Evolutionary conservation across 305 asterid genomes (phyloP), one percentile per base, ranked within the genome.

Genomic region (Rubia peregrina): DNA sequence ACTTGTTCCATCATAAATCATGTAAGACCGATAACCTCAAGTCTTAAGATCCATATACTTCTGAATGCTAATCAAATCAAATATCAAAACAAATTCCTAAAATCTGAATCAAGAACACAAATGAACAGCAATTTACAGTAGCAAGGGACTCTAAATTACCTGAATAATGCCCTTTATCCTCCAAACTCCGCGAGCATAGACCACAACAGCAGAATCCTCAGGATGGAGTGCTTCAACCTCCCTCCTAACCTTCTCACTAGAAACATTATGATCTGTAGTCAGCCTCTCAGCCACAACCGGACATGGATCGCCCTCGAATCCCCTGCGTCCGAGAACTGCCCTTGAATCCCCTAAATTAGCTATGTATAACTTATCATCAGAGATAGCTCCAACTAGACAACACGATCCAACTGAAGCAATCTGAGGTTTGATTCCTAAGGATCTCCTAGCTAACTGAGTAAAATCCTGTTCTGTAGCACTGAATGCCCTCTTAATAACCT

Each of bases 291-390:
- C 97, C 72, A 94, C 92, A 75, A 88, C 88, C 0, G 82, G 72
- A 65, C 62, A 82, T 69, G 65, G 84, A 76, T 86, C 91, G 41
- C 94, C 96, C 69, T 88, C 89, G 26, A 81, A 80, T 67, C 84
- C 95, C 69, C 78, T 86, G 71, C 96, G 83, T 13, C 98, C 99
- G 30, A 94, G 93, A 74, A 91, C 99, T 59, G 97, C 98, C 73
- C 99, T 91, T 2, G 98, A 94, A 81, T 94, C 99, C 61, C 99
- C 99, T 80, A 91, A 83, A 73, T 91, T 94, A 0, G 96, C 99
- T 22, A 94, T 96, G 62, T 82, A 88, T 73, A 94, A 73, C 78
- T 88, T 79, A 13, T 89, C 95, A 17, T 85, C 83, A 6, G 98
- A 85, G 74, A 94, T 90, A 5, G 95, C 97, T 79, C 99, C 99